Percentiles rank a stretch among this genome's conserved stretches.
Conservation (phyloP, 768 basidiomycete genomes). For the Cystofilobasidium macerans region DNA sequence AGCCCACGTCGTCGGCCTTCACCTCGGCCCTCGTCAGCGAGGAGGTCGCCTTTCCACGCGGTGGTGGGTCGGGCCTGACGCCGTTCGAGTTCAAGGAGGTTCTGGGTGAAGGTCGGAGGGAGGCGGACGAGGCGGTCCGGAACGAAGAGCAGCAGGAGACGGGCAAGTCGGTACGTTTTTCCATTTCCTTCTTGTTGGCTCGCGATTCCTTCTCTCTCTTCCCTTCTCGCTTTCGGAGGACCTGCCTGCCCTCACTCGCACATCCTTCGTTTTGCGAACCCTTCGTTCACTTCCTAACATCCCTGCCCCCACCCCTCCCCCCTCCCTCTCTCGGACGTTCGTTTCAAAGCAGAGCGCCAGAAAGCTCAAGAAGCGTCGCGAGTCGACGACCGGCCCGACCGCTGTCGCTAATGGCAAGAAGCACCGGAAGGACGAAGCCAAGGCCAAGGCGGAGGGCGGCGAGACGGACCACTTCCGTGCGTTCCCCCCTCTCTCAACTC, state of each 20-base stretch:
- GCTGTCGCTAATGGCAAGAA: slow-evolving; percentile 39
- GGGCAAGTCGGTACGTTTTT: no score
- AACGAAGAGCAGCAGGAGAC: no score
- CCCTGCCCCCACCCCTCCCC: neutral
- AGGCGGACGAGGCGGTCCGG: slow-evolving; percentile 74
- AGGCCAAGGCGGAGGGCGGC: slow-evolving; percentile 34
- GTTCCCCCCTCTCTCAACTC: no score
- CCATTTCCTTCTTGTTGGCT: no score
- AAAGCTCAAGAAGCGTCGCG: slow-evolving; percentile 20
- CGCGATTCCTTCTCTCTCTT: no score
- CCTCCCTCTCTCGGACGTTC: neutral
- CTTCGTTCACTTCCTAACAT: slow-evolving; percentile 21
- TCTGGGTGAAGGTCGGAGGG: slow-evolving; percentile 68
- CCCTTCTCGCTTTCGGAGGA: no score
- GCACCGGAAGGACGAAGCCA: slow-evolving; percentile 33
- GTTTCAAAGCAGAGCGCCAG: slow-evolving; percentile 15
- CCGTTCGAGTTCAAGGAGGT: slow-evolving; percentile 78
- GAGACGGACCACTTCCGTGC: slow-evolving; percentile 48
- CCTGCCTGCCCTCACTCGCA: no score
- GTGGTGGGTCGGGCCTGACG: slow-evolving; percentile 80
- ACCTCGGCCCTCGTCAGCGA: slow-evolving; percentile 40
- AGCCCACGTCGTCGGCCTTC: slow-evolving; percentile 20
- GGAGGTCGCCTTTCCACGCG: slow-evolving; percentile 88
- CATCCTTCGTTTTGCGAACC: neutral
- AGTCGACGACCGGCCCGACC: no score